Base-by-base conservation (phyloP, 177 flowering plant species). In the Vitis hybrid region DNA sequence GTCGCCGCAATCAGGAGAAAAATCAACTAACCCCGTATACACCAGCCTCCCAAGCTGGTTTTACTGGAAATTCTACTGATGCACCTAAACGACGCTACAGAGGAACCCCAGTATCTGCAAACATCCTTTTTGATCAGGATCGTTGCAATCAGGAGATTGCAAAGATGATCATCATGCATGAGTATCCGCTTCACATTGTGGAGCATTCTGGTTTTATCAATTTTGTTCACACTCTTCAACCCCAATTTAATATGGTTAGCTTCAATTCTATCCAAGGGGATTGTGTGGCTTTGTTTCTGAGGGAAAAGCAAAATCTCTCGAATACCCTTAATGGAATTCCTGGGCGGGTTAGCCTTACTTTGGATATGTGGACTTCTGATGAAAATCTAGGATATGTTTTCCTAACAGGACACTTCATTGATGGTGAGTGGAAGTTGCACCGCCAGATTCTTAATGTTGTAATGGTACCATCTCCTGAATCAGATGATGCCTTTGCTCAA, bases 121-220 rank as follows among this genome's bases (percentile, higher is more conserved):
- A 61, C 54, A 32, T 73, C 55, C 54, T 71, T 7, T 82, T 90
- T 75, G 86, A 88, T 79, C 90, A 86, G 74, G 87, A 83, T 7
- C 82, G 71, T 14, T 84, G 88, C 78, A 82, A 72, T 69, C 85
- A 76, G 52, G 91, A 87, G 67, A 75, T 93, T 63, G 94, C 92
- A 13, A 89, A 80, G 74, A 93, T 93, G 98, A 90, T 93, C 62
- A 89, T 93, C 40, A 56, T 79, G 79, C 95, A 93, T 75, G 95
- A 86, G 17, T 90, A 89, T 72, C 97, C 93, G 32, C 84, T 87
- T 50, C 77, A 89, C 70, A 90, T 93, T 74, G 95, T 89, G 52
- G 92, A 91, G 66, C 89, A 90, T 35, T 72, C 83, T 15, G 94
- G 85, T 48, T 93, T 93, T 61, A 56, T 83, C 35, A 71, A 82